These are phyloP conservation scores for Begonia loranthoides DNA, from an alignment of 306 rosid species.

Conservation along the genomic window DNA sequence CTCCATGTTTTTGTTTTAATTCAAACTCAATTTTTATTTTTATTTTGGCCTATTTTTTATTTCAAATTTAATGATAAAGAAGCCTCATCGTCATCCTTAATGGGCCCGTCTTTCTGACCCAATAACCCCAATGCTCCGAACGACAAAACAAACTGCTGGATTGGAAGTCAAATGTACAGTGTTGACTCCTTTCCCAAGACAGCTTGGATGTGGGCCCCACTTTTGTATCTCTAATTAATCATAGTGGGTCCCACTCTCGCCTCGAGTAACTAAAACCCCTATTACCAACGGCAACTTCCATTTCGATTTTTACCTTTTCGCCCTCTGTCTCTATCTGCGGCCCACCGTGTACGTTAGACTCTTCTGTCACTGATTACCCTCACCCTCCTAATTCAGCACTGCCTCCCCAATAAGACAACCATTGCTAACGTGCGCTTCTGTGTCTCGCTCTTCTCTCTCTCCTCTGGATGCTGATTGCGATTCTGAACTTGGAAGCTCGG, in stretches of 20 bases:
- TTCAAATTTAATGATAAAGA: too few species aligned
- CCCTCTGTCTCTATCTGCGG: background rate
- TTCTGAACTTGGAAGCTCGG: background rate
- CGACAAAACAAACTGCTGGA: too few species aligned
- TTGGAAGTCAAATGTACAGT: too few species aligned
- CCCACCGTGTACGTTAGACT: constrained; percentile 4
- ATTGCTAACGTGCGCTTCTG: background rate
- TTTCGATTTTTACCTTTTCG: background rate
- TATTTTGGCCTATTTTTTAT: too few species aligned
- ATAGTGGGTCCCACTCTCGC: constrained; percentile 1
- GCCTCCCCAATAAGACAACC: background rate
- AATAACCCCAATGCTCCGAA: too few species aligned
- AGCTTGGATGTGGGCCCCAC: constrained; percentile 5
- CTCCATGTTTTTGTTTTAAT: too few species aligned
- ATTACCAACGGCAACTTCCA: constrained; percentile 12
- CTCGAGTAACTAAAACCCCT: constrained; percentile 8
- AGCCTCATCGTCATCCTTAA: too few species aligned
- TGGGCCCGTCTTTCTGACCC: too few species aligned
- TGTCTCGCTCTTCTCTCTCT: constrained; percentile 5
- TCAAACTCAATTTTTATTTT: too few species aligned
- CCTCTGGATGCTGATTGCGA: background rate
- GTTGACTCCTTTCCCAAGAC: constrained; percentile 5
- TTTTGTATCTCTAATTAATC: background rate
- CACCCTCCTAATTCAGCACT: background rate
- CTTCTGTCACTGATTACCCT: background rate